Evolutionary conservation across 805 yeast genomes (phyloP).

Genomic region (Nakazawaea wyomingensis): DNA sequence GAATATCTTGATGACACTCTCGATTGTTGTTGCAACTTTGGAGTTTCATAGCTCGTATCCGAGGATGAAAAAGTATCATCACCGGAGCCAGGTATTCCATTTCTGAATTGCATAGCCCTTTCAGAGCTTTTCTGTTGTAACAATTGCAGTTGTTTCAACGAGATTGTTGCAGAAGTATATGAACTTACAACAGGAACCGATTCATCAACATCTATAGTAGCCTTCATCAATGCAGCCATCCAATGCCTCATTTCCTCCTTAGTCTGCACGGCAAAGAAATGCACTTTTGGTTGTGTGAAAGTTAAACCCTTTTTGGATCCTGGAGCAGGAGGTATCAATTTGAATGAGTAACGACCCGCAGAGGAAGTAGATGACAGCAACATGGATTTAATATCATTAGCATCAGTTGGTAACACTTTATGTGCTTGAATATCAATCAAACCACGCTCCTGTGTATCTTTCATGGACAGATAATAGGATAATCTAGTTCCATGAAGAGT

Average conservation of each 20-base stretch:
- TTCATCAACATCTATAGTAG: conserved; percentile 95
- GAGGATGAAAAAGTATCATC: conserved; percentile 4
- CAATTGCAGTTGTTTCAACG: conserved; percentile 82
- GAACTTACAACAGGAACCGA: conserved; percentile 87
- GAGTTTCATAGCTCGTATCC: conserved; percentile 18
- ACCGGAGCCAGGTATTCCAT: conserved; percentile 21
- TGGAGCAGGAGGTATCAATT: conserved; percentile 94
- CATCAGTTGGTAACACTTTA: conserved; percentile 76
- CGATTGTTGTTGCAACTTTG: conserved; percentile 18
- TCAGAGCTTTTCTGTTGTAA: conserved; percentile 60
- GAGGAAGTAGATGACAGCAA: conserved; percentile 87
- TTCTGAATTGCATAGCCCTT: conserved; percentile 45
- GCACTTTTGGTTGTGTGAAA: conserved; percentile 93
- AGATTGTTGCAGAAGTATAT: conserved; percentile 92
- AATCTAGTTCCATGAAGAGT: conserved; percentile 89
- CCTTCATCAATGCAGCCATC: conserved; percentile 92
- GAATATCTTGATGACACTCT: conserved; percentile 18
- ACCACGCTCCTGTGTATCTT: conserved; percentile 84
- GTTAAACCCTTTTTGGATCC: conserved; percentile 94
- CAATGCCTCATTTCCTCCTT: conserved; percentile 89
- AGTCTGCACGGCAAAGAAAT: conserved; percentile 91
- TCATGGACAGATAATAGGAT: conserved; percentile 75
- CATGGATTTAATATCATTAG: conserved; percentile 77
- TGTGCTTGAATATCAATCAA: conserved; percentile 94
- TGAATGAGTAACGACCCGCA: conserved; percentile 89